Percentiles rank a stretch among this genome's conserved stretches.
These are phyloP conservation scores for Microthlaspi erraticum DNA, from an alignment of 345 rosid genomes.

Conservation along the genomic window DNA sequence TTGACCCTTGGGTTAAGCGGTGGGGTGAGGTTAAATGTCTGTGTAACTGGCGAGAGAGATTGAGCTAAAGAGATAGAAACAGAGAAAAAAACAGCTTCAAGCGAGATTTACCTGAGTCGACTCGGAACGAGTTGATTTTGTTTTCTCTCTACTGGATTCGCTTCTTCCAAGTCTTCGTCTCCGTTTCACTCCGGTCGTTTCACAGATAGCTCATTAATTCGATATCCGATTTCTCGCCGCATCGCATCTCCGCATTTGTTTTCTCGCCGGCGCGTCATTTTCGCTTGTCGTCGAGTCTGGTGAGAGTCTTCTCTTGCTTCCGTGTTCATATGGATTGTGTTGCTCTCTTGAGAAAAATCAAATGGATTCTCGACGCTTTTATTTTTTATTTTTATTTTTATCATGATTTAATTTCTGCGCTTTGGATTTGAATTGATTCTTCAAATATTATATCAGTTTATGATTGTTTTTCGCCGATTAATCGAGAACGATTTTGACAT, in stretches of 20 bases:
- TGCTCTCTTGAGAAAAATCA: neutral
- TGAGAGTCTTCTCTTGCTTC: constrained; percentile 6
- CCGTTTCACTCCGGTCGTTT: constrained; percentile 3
- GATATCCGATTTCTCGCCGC: neutral
- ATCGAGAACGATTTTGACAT: neutral
- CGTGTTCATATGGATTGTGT: neutral
- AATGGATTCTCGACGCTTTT: constrained; percentile 22
- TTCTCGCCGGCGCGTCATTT: constrained; percentile 33
- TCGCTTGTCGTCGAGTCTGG: constrained; percentile 16
- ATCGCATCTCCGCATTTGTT: constrained; percentile 6
- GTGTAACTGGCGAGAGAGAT: constrained; percentile 33
- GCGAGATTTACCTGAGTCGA: constrained; percentile 41
- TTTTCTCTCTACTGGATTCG: neutral
- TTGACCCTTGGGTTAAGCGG: constrained; percentile 40
- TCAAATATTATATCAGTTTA: neutral
- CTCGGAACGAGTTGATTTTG: constrained; percentile 38
- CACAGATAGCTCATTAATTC: constrained; percentile 30
- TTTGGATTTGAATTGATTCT: constrained; percentile 2
- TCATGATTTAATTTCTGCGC: constrained; percentile 17
- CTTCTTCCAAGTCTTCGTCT: constrained; percentile 26
- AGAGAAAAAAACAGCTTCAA: constrained; percentile 35
- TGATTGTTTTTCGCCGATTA: neutral
- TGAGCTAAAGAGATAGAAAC: constrained; percentile 33
- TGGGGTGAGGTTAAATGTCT: constrained; percentile 37
- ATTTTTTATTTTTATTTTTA: constrained; percentile 7